These are phyloP conservation scores for Pythium monospermum DNA, from an alignment of 352 stramenopile species.

Conservation along the genomic window DNA sequence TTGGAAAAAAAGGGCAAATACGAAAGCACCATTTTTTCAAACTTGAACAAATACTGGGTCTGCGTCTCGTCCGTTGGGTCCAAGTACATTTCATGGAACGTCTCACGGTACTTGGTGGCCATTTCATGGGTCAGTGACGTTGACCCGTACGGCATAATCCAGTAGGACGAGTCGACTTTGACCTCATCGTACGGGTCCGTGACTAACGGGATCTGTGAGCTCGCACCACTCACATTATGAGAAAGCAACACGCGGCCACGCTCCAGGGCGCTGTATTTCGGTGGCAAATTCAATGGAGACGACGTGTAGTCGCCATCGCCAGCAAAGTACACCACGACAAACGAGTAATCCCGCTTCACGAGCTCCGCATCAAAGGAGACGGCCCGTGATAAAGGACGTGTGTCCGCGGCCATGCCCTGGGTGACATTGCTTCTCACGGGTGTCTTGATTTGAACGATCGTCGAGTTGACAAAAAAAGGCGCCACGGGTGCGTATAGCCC, in stretches of 20 bases:
- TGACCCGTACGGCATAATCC: constrained; percentile 68
- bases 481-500: constrained; percentile 84
- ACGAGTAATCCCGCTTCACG: constrained; percentile 86
- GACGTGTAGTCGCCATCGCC: constrained; percentile 59
- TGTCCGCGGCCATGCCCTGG: constrained; percentile 55
- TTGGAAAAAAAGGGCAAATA: constrained; percentile 97
- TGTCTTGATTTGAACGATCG: constrained; percentile 76
- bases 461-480: constrained; percentile 92
- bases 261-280: constrained; percentile 90
- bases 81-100: constrained; percentile 88
- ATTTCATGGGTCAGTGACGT: constrained; percentile 78
- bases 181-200: constrained; percentile 68
- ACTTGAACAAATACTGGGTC: constrained; percentile 63
- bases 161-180: constrained; percentile 45
- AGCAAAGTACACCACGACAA: constrained; percentile 82
- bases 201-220: constrained; percentile 62
- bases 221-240: constrained; percentile 89
- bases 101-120: constrained; percentile 94
- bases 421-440: constrained; percentile 70
- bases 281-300: constrained; percentile 92
- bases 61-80: constrained; percentile 37
- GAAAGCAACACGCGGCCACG: constrained; percentile 90
- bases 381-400: constrained; percentile 61
- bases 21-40: constrained; percentile 84
- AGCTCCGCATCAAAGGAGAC: constrained; percentile 84